phyloP scores from a whole-genome alignment of 495 filamentous ascomycete genomes.

The Hypoxylon subgilvum region DNA sequence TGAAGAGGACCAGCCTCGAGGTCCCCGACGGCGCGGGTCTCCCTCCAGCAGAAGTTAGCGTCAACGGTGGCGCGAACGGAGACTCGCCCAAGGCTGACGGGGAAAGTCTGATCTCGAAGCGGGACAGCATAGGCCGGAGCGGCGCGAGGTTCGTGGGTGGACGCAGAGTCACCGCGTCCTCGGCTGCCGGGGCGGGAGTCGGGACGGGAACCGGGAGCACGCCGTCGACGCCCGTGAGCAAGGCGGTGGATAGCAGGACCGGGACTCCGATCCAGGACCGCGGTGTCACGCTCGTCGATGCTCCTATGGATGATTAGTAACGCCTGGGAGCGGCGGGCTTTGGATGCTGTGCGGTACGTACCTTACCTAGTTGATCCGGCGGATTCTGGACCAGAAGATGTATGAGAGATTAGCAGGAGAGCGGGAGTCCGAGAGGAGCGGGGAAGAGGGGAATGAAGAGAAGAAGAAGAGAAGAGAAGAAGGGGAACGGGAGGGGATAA shows the following conservation, averaged over 20 bases:
- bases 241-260: slow-evolving; percentile 36
- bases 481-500: too few relatives aligned
- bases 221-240: slow-evolving; percentile 37
- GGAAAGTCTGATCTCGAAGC: slow-evolving; percentile 51
- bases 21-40: slow-evolving; percentile 50
- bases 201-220: slow-evolving; percentile 25
- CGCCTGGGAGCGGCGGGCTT: slow-evolving; percentile 12
- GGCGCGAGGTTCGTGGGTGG: slow-evolving; percentile 51
- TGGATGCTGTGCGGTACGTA: neutral
- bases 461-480: too few relatives aligned
- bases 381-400: too few relatives aligned
- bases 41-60: slow-evolving; percentile 49
- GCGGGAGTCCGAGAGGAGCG: too few relatives aligned
- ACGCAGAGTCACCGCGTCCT: slow-evolving; percentile 44
- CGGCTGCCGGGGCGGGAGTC: too few relatives aligned
- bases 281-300: slow-evolving; percentile 81
- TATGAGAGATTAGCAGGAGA: too few relatives aligned
- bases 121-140: slow-evolving; percentile 58
- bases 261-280: slow-evolving; percentile 42
- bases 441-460: slow-evolving; percentile 8
- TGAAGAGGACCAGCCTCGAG: slow-evolving; percentile 53
- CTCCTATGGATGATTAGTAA: slow-evolving; percentile 80
- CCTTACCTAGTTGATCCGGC: too few relatives aligned
- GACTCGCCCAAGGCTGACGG: slow-evolving; percentile 51
- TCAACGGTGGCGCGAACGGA: slow-evolving; percentile 49